These are phyloP conservation scores for Lentinus polychrous DNA, from an alignment of 1,284 basidiomycete genomes.

Conservation along the genomic window DNA sequence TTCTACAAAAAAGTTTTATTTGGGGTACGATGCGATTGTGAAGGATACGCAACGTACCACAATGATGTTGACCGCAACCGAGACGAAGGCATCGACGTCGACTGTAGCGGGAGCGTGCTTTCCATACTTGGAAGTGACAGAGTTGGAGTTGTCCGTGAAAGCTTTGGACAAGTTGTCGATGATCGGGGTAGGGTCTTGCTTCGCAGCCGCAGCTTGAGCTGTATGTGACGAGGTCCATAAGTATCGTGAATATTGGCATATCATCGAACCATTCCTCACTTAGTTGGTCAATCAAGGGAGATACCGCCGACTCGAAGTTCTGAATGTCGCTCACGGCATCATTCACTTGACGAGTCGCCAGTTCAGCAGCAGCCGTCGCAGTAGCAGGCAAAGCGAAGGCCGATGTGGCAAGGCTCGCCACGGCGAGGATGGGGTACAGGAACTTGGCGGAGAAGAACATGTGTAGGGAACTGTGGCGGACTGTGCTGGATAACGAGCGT, in stretches of 20 bases:
- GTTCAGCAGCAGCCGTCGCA: not conserved
- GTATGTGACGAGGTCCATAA: not conserved
- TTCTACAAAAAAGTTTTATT: not conserved
- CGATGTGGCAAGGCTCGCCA: slow-evolving; percentile 1
- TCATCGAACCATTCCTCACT: not conserved
- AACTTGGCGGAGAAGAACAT: slow-evolving; percentile 7
- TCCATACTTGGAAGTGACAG: not conserved
- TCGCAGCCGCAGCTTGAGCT: slow-evolving; percentile 3
- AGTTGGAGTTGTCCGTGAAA: not conserved
- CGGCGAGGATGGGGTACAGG: slow-evolving; percentile 4
- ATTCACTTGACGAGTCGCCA: not conserved
- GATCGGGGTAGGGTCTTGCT: not conserved
- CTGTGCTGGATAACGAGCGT: not conserved
- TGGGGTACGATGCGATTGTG: not conserved
- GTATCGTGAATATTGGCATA: not conserved
- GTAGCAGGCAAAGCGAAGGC: slow-evolving; percentile 1
- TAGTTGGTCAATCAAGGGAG: slow-evolving; percentile 1
- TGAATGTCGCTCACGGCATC: not conserved
- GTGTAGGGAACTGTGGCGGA: not conserved
- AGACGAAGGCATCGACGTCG: not conserved
- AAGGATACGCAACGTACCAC: not conserved
- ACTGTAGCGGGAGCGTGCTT: not conserved
- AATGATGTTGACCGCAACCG: not conserved
- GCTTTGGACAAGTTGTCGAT: not conserved
- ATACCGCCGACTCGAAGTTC: not conserved